A percentile compares a stretch with the other conserved stretches of the same genome.
phyloP scores from a whole-genome alignment of 1,284 basidiomycete species.

The Heterobasidion occidentale region DNA sequence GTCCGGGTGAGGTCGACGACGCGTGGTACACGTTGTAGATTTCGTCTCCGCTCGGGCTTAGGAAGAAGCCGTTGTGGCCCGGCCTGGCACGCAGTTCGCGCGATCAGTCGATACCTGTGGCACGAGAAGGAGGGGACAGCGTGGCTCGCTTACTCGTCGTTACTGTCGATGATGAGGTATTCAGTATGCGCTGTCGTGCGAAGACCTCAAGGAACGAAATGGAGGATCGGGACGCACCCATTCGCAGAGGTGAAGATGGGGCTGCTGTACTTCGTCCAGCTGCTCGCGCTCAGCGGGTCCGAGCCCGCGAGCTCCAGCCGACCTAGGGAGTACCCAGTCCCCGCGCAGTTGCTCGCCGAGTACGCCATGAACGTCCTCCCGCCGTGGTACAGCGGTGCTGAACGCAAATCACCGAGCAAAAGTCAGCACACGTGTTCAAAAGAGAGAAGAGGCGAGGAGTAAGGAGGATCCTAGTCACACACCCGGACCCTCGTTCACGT shows the following conservation, averaged over 20 bases:
- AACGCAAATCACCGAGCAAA: background rate
- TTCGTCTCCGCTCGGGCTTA: conserved; percentile 18
- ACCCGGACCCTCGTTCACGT: conserved; percentile 29
- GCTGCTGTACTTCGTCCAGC: conserved; percentile 25
- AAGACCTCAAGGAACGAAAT: background rate
- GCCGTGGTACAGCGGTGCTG: conserved; percentile 21
- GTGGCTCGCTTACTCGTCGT: background rate
- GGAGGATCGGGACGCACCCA: background rate
- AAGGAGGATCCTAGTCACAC: background rate
- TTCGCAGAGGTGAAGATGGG: conserved; percentile 22
- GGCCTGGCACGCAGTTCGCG: background rate
- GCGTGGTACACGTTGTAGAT: conserved; percentile 27
- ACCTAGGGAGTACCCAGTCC: conserved; percentile 24
- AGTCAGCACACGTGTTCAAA: background rate
- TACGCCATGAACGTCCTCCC: conserved; percentile 26
- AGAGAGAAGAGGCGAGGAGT: background rate
- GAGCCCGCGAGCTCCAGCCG: conserved; percentile 25
- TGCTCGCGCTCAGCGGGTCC: conserved; percentile 23
- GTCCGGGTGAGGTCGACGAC: conserved; percentile 17
- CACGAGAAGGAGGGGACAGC: too few relatives aligned
- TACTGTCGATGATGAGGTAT: background rate
- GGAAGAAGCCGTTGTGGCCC: background rate
- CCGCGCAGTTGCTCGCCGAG: conserved; percentile 26
- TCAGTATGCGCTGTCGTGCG: background rate
- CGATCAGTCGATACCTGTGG: background rate